Conservation (phyloP, 2,329 filamentous ascomycete genomes). For the Sarocladium kiliense region DNA sequence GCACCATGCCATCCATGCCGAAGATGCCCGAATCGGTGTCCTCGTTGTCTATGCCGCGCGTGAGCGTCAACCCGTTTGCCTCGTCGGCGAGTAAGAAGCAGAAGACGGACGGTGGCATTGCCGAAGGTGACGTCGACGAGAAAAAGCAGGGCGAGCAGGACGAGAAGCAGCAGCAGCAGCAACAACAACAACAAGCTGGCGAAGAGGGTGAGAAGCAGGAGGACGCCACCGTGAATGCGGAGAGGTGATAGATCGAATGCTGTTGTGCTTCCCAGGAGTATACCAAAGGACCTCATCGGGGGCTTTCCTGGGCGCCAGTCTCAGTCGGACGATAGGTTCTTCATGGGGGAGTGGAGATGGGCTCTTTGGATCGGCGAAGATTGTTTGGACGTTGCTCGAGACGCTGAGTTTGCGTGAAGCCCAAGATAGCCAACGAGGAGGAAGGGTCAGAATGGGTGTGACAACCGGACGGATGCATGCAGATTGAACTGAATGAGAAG, state of each 20-base stretch:
- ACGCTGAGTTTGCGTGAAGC: neutral
- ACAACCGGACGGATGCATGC: conserved; percentile 6
- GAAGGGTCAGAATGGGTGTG: neutral
- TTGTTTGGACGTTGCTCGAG: neutral
- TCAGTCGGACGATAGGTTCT: neutral
- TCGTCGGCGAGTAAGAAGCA: conserved; percentile 7
- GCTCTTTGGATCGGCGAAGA: neutral
- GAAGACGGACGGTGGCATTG: conserved; percentile 1
- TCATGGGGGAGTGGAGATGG: neutral
- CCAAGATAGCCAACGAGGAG: neutral
- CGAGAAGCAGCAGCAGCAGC: conserved; percentile 1
- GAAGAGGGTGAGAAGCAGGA: neutral
- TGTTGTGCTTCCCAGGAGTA: neutral
- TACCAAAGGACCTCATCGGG: neutral
- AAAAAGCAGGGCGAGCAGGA: neutral
- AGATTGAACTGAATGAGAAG: neutral
- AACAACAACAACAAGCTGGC: neutral
- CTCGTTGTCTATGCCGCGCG: conserved; percentile 4
- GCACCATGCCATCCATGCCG: conserved; percentile 33
- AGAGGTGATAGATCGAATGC: conserved; percentile 3
- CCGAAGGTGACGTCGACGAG: neutral
- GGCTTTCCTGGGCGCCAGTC: neutral
- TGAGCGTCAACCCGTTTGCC: conserved; percentile 4
- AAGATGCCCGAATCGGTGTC: conserved; percentile 22
- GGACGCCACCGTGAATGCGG: neutral